phyloP scores from a whole-genome alignment of 177 flowering plant genomes.

The Vitis hybrid region DNA sequence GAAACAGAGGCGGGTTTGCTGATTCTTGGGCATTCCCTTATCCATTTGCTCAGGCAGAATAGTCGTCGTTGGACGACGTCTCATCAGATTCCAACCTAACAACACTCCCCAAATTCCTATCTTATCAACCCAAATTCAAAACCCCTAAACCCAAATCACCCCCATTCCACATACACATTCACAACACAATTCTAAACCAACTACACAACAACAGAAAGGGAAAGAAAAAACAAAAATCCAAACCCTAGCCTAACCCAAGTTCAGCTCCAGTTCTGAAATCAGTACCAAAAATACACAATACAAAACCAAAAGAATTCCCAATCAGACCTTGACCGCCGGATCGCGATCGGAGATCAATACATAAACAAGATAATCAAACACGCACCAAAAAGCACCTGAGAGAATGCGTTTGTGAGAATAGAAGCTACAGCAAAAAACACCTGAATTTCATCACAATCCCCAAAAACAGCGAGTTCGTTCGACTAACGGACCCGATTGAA shows the following conservation, averaged over 20 bases:
- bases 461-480: background rate
- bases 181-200: background rate
- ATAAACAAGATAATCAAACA: too few species aligned
- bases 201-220: background rate
- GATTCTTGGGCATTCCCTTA: constrained; percentile 59
- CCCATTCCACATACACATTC: constrained; percentile 1
- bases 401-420: too few species aligned
- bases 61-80: constrained; percentile 55
- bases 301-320: too few species aligned
- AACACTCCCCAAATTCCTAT: constrained; percentile 6
- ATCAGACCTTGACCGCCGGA: too few species aligned
- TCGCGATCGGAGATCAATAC: too few species aligned
- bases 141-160: background rate
- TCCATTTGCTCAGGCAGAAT: constrained; percentile 54
- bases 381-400: too few species aligned
- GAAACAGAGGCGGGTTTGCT: constrained; percentile 51
- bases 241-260: too few species aligned
- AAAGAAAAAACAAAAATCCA: background rate
- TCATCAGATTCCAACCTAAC: constrained; percentile 39
- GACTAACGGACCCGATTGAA: background rate
- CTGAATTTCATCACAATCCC: too few species aligned
- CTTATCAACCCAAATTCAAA: background rate
- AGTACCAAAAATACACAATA: too few species aligned
- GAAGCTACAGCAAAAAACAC: too few species aligned
- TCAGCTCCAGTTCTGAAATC: too few species aligned